These are phyloP conservation scores for Phaeosphaeriaceae sp. DNA, from an alignment of 2,329 filamentous ascomycete species.

Conservation along the genomic window DNA sequence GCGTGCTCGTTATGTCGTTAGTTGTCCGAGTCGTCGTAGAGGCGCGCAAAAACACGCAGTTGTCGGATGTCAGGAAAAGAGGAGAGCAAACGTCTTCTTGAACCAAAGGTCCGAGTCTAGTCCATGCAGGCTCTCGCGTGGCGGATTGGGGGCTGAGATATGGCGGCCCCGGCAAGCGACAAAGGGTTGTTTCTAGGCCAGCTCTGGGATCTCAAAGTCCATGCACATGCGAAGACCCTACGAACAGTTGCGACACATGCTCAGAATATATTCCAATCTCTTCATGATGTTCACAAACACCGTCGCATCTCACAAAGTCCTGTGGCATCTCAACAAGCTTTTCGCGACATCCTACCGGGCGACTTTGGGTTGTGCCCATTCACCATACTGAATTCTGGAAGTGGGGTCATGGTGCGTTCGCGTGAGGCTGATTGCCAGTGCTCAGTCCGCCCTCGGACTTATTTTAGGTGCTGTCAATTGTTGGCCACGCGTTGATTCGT, in stretches of 20 bases:
- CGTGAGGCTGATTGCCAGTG: slow-evolving; percentile 10
- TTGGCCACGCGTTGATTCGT: slow-evolving; percentile 9
- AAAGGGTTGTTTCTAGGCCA: slow-evolving; percentile 3
- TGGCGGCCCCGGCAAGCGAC: not conserved
- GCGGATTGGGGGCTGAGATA: slow-evolving; percentile 9
- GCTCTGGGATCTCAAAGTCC: not conserved
- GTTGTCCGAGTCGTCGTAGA: not conserved
- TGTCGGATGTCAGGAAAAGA: not conserved
- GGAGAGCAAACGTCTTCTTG: not conserved
- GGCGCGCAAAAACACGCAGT: not conserved
- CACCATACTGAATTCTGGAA: not conserved
- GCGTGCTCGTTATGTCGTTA: not conserved
- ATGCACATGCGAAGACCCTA: not conserved
- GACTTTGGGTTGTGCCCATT: not conserved
- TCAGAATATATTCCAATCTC: not conserved
- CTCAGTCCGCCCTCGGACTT: slow-evolving; percentile 6
- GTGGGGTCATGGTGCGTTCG: not conserved
- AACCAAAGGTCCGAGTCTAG: not conserved
- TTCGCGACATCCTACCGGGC: not conserved
- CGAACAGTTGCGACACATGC: not conserved
- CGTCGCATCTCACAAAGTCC: not conserved
- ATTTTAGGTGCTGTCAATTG: slow-evolving; percentile 12
- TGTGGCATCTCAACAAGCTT: not conserved
- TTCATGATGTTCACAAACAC: not conserved
- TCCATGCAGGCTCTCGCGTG: not conserved